Conservation (phyloP, 495 filamentous ascomycete genomes). For the Hyaloscypha variabilis region DNA sequence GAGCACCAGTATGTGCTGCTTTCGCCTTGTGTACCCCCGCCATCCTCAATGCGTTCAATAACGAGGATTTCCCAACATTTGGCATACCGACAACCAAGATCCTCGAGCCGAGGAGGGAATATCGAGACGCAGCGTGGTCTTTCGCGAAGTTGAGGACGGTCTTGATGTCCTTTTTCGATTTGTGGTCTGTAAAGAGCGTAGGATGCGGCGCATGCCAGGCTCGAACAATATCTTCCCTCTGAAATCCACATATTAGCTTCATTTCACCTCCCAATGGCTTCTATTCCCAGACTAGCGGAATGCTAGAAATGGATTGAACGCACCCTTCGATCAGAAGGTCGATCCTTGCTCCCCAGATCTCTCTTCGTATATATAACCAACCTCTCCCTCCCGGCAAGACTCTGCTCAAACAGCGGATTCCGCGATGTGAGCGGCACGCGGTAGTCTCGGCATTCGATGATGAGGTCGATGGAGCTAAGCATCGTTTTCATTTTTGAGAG, state of each 20-base stretch:
- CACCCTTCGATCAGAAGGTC: slow-evolving; percentile 34
- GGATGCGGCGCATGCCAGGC: slow-evolving; percentile 58
- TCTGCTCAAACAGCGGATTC: slow-evolving; percentile 88
- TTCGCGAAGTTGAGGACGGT: slow-evolving; percentile 59
- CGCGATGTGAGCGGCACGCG: slow-evolving; percentile 84
- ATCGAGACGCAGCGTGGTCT: slow-evolving; percentile 42
- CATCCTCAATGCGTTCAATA: slow-evolving; percentile 83
- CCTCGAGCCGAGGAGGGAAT: slow-evolving; percentile 69
- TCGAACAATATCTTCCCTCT: slow-evolving; percentile 55
- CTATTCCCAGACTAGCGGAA: not conserved
- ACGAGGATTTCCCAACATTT: slow-evolving; percentile 89
- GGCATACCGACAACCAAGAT: slow-evolving; percentile 95
- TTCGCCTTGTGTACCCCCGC: slow-evolving; percentile 66
- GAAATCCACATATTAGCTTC: slow-evolving; percentile 9
- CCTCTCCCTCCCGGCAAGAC: slow-evolving; percentile 65
- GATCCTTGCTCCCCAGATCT: slow-evolving; percentile 60
- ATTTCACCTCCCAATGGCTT: not conserved
- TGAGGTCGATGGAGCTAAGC: slow-evolving; percentile 79
- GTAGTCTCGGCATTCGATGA: slow-evolving; percentile 95
- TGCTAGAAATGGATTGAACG: not conserved
- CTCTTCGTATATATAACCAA: slow-evolving; percentile 90
- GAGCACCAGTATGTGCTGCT: slow-evolving; percentile 77
- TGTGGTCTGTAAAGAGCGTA: slow-evolving; percentile 59
- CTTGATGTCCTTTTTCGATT: slow-evolving; percentile 30
- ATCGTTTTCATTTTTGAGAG: slow-evolving; percentile 82